A percentile compares a stretch with the other conserved stretches of the same genome.
phyloP scores from a whole-genome alignment of 2,329 filamentous ascomycete genomes.

The Bisporella sp. region DNA sequence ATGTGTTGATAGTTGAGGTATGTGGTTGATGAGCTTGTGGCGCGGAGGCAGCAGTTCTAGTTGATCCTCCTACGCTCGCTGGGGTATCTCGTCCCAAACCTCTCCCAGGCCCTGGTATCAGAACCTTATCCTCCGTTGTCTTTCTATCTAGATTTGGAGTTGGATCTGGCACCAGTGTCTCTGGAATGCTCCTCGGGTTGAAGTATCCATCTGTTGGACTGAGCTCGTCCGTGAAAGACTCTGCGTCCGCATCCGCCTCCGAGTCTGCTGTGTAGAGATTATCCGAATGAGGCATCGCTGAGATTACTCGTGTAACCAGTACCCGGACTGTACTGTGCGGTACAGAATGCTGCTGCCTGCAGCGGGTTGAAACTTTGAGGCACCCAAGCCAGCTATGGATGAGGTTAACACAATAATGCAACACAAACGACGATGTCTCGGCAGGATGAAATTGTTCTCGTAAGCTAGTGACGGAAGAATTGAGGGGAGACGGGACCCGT shows the following conservation, averaged over 20 bases:
- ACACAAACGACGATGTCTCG: too few relatives aligned
- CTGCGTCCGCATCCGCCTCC: constrained; percentile 11
- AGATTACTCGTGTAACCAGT: neutral
- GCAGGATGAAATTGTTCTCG: too few relatives aligned
- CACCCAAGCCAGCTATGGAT: too few relatives aligned
- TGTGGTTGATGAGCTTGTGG: constrained; percentile 9
- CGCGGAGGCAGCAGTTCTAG: constrained; percentile 12
- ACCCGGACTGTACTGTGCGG: too few relatives aligned
- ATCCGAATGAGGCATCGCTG: constrained; percentile 12
- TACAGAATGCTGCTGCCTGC: constrained; percentile 1
- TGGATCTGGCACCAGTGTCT: constrained; percentile 19
- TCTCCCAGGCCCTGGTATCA: constrained; percentile 14
- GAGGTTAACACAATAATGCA: too few relatives aligned
- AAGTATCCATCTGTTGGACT: constrained; percentile 26
- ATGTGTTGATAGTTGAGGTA: constrained; percentile 9
- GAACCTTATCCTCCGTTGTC: constrained; percentile 17
- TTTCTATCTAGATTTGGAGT: constrained; percentile 13
- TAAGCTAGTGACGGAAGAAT: too few relatives aligned
- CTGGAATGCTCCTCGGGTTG: constrained; percentile 10
- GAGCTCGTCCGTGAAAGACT: constrained; percentile 23
- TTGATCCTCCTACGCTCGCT: constrained; percentile 9
- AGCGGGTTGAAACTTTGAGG: neutral
- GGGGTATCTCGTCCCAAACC: neutral
- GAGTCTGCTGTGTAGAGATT: constrained; percentile 16
- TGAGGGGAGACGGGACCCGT: too few relatives aligned